phyloP scores from a whole-genome alignment of 2,329 filamentous ascomycete genomes.

The Pseudohalonectria lignicola region DNA sequence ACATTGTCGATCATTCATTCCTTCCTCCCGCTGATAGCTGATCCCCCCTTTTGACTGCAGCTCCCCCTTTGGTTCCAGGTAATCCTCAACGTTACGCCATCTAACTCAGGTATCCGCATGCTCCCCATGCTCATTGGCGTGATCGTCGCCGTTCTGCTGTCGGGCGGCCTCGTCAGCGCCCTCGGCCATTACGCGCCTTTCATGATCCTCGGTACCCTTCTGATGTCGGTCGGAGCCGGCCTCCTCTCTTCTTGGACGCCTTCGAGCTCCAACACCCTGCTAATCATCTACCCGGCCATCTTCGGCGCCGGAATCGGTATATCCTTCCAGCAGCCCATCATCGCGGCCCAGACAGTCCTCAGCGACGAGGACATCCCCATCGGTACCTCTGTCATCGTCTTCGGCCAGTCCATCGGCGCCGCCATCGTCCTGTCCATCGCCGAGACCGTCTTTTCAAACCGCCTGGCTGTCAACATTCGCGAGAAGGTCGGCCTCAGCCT shows the following conservation, averaged over 20 bases:
- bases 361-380: conserved; percentile 26
- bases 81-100: conserved; percentile 26
- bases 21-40: no score
- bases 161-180: conserved; percentile 23
- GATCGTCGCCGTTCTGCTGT: conserved; percentile 27
- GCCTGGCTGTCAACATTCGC: conserved; percentile 23
- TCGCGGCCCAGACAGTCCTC: conserved; percentile 35
- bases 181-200: conserved; percentile 34
- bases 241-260: conserved; percentile 20
- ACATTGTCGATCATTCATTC: no score
- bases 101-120: conserved; percentile 28
- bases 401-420: conserved; percentile 32
- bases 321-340: conserved; percentile 29
- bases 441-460: conserved; percentile 30
- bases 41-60: no score
- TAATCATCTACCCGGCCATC: conserved; percentile 20
- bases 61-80: conserved; percentile 41
- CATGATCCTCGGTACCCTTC: conserved; percentile 23
- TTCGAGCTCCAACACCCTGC: conserved; percentile 15
- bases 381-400: conserved; percentile 30
- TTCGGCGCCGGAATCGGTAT: conserved; percentile 32
- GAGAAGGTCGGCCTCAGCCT: conserved; percentile 16
- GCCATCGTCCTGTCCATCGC: conserved; percentile 33
- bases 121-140: conserved; percentile 29
- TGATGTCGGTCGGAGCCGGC: conserved; percentile 27